These are phyloP conservation scores for Cryphonectria nitschkei DNA, from an alignment of 2,329 filamentous ascomycete genomes.

Conservation along the genomic window DNA sequence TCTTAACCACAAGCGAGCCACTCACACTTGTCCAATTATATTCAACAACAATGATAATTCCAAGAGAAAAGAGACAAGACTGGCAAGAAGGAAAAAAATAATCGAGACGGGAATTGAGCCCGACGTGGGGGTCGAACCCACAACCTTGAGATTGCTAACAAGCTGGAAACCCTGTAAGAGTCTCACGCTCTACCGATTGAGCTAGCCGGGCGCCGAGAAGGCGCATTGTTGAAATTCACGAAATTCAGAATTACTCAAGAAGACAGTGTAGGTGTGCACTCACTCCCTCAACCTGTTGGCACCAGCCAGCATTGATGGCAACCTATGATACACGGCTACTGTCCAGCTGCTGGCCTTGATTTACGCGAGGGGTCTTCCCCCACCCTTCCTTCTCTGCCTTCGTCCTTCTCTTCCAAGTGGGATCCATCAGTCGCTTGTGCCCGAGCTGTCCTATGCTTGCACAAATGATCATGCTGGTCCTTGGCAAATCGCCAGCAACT, in stretches of 20 bases:
- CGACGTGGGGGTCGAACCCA: slow-evolving; percentile 28
- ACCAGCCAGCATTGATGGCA: neutral
- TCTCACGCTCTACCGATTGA: slow-evolving; percentile 76
- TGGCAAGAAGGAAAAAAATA: neutral
- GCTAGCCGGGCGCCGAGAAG: slow-evolving; percentile 55
- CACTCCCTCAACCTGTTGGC: too few relatives aligned
- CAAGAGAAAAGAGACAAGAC: too few relatives aligned
- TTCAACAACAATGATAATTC: too few relatives aligned
- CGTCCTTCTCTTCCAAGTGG: neutral
- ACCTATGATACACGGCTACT: too few relatives aligned
- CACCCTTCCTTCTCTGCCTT: neutral
- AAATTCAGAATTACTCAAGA: neutral
- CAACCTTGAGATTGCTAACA: slow-evolving; percentile 27
- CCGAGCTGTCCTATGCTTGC: neutral
- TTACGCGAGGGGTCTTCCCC: neutral
- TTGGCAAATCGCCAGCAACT: neutral
- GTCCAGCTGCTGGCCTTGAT: too few relatives aligned
- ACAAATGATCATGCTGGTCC: too few relatives aligned
- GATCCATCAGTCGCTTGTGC: neutral
- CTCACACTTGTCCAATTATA: too few relatives aligned
- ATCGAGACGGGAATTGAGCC: slow-evolving; percentile 25
- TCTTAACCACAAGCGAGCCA: too few relatives aligned
- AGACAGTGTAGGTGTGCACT: accelerated
- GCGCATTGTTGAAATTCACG: slow-evolving; percentile 3
- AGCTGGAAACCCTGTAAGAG: slow-evolving; percentile 51